Base-by-base conservation (phyloP, 2,329 filamentous ascomycete genomes). In the Drechslera avenae region DNA sequence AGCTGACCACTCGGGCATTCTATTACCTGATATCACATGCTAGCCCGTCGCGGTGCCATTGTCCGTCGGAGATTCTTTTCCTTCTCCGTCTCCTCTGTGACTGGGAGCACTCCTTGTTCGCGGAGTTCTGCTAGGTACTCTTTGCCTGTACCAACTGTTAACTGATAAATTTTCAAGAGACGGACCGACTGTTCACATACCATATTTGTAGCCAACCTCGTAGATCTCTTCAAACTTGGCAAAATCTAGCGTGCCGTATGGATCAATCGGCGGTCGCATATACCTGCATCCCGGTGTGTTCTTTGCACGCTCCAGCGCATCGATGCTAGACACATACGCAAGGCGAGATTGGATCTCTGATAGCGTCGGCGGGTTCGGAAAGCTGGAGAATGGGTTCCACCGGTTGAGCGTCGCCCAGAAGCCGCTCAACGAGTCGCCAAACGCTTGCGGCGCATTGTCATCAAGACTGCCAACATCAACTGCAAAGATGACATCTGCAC, bases 221-320 rank as follows among this genome's bases (percentile, higher is more conserved):
- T 95, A 96, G 46, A 99, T 93, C 79, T 99, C 95, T 66, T 97
- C 93, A 73, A 99, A 99, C 73, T 96, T 97, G 55, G 86, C 90
- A 78, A 99, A 99, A 51, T 99, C 94, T 23, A 99, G 78, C 1
- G 94, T 99, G 4, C 92, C 94, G 64, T 96, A 99, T 1, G 85
- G 82, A 68, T 97, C 94, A 56, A 99, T 89, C 0, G 94, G 94
- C 4, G 95, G 95, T 1, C 94, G 85, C 90, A 99, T 96, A 73
- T 99, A 99, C 44, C 96, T 81, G 73, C 93, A 97, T 0, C 94
- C 94, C 0, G 91, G 86, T 67, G 89, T 93, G 4, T 82, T 88
- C 80, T 99, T 99, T 18, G 94, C 94, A 31, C 92, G 83, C 74
- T 99, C 94, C 19, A 99, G 80, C 19, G 94, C 94, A 72, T 97